phyloP scores from a whole-genome alignment of 345 rosid species.

The Eucalyptus victrix region DNA sequence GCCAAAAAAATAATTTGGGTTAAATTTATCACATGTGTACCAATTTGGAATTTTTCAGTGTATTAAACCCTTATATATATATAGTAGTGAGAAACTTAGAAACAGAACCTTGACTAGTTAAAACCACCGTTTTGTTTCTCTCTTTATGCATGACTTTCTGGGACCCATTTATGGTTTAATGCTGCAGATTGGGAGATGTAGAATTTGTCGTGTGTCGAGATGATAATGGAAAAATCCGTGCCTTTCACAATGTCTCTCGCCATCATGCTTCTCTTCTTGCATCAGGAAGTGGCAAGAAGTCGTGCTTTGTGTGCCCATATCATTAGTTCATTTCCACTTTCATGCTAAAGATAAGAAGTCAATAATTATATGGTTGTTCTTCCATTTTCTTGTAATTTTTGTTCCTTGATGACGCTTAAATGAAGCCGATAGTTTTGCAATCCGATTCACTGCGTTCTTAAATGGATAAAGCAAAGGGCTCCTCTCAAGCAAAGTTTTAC shows the following conservation, averaged over 20 bases:
- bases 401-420: conserved; percentile 1
- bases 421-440: conserved; percentile 27
- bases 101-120: background rate
- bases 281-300: conserved; percentile 52
- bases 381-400: background rate
- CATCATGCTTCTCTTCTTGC: conserved; percentile 87
- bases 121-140: background rate
- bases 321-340: conserved; percentile 20
- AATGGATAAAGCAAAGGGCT: background rate
- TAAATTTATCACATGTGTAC: too few species aligned
- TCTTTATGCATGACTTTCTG: background rate
- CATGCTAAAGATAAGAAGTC: background rate
- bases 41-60: too few species aligned
- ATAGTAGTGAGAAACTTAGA: background rate
- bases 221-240: conserved; percentile 45
- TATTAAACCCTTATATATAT: too few species aligned
- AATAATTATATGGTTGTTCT: background rate
- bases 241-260: conserved; percentile 88
- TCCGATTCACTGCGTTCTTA: background rate
- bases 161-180: background rate
- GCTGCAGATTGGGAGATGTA: conserved; percentile 54
- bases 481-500: too few species aligned
- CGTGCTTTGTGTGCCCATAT: conserved; percentile 86
- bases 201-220: conserved; percentile 73
- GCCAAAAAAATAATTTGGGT: too few species aligned